A percentile compares a stretch with the other conserved stretches of the same genome.
Conservation (phyloP, 1,284 basidiomycete species). For the Peniophora sp. region DNA sequence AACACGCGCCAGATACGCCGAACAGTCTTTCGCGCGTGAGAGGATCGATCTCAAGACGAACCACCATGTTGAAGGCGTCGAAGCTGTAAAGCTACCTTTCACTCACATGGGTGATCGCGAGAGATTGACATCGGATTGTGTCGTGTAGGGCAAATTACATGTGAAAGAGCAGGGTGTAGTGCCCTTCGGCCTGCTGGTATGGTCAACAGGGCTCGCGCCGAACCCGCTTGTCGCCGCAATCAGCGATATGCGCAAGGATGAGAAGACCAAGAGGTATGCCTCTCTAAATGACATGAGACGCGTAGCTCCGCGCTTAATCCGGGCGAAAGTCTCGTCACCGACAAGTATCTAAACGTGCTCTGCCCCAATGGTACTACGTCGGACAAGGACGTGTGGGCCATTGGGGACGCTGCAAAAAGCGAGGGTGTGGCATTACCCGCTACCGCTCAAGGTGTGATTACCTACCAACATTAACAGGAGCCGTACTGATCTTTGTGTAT, state of each 20-base stretch:
- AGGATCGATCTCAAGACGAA: constrained; percentile 72
- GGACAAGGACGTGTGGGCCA: constrained; percentile 75
- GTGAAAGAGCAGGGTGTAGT: constrained; percentile 68
- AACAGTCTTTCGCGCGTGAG: constrained; percentile 68
- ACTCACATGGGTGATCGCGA: no score
- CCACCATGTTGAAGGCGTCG: constrained; percentile 76
- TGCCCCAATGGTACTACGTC: constrained; percentile 47
- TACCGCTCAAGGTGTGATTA: constrained; percentile 77
- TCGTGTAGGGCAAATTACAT: constrained; percentile 39
- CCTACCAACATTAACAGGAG: no score
- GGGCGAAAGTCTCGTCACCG: constrained; percentile 47
- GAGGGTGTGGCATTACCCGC: constrained; percentile 66
- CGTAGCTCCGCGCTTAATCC: constrained; percentile 2
- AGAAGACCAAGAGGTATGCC: constrained; percentile 49
- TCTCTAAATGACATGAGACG: constrained; percentile 2
- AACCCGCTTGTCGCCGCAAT: constrained; percentile 70
- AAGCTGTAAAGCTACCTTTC: constrained; percentile 27
- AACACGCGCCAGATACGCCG: constrained; percentile 33
- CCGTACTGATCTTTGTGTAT: constrained; percentile 3
- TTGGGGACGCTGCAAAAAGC: constrained; percentile 73
- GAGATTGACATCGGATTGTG: no score
- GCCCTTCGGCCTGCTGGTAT: constrained; percentile 76
- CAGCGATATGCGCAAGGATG: constrained; percentile 52
- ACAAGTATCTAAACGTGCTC: constrained; percentile 50
- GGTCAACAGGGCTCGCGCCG: constrained; percentile 78